Evolutionary conservation across 805 yeast genomes (phyloP).

Genomic region (Metschnikowia santaceciliae): DNA sequence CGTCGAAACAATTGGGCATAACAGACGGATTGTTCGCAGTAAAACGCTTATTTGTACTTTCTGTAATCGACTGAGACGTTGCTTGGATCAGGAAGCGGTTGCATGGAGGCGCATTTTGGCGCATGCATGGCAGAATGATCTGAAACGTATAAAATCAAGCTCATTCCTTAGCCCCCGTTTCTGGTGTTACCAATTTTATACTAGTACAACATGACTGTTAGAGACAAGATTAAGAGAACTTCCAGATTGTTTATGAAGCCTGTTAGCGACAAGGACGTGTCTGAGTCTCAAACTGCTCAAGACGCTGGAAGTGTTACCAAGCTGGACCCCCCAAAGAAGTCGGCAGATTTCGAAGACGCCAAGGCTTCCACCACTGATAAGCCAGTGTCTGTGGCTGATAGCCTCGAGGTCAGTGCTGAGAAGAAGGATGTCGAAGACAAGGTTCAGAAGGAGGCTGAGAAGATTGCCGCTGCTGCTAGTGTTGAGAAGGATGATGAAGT

Average conservation of each 20-base stretch:
- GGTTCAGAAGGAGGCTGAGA: constrained; percentile 6
- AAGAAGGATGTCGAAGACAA: background rate
- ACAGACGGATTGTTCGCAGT: background rate
- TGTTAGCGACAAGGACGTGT: background rate
- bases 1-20: background rate
- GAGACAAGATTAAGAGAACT: constrained; percentile 16
- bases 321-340: background rate
- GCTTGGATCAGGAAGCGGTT: constrained; percentile 2
- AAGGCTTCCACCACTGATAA: constrained; percentile 5
- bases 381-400: background rate
- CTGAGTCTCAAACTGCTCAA: background rate
- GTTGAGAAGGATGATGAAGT: background rate
- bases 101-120: constrained; percentile 2
- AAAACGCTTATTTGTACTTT: background rate
- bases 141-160: constrained; percentile 1
- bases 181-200: background rate
- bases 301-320: background rate
- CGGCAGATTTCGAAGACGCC: background rate
- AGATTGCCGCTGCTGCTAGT: background rate
- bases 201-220: constrained; percentile 13
- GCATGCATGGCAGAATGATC: constrained; percentile 2
- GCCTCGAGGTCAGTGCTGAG: background rate
- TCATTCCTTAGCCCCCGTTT: background rate
- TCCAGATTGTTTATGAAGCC: constrained; percentile 13
- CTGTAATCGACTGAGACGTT: background rate